Base-by-base conservation (phyloP, 164 flowering plant genomes). In the Echeveria elegans region DNA sequence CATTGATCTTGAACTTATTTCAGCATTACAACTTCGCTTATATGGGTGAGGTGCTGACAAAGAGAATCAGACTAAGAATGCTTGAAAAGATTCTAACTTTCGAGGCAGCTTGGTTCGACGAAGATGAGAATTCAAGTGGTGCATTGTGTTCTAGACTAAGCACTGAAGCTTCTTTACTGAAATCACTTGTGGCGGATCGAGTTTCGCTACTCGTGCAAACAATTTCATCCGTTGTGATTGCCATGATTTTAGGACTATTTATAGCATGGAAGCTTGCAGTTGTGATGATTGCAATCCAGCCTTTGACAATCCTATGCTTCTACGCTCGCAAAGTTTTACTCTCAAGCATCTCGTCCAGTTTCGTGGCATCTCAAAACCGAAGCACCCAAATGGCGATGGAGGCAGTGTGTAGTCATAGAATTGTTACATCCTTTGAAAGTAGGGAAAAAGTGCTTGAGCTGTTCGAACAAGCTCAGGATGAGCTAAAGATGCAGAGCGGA, bases 201-300 rank as follows among this genome's bases (percentile, higher is more conserved):
- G 72, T 86, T 1, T 88, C 93, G 5, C 73, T 92, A 0, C 14
- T 90, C 6, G 82, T 92, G 28, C 98, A 92, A 68, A 80, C 96
- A 30, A 69, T 77, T 37, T 83, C 96, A 6, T 88, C 89, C 6
- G 96, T 88, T 29, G 73, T 72, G 0, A 76, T 86, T 1, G 88
- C 98, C 0, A 82, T 86, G 85, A 74, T 81, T n/a, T 68, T 92
- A 77, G 96, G 96, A 4, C 74, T 92, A 30, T 40, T 81, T 14
- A 72, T 87, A 3, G 96, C 98, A 16, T 92, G 96, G 98, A 89
- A 83, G 74, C 88, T 92, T 0, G 98, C 96, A 0, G 68, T 90
- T 9, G 96, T 92, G 6, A 88, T 92, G 88, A 86, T 92, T 5
- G 96, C 96, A 0, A 82, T 87, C 43, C 98, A 92, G 69, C 98